A percentile compares a stretch with the other conserved stretches of the same genome.
These are phyloP conservation scores for Ganoderma lucidum DNA, from an alignment of 1,284 basidiomycete genomes.

Conservation along the genomic window DNA sequence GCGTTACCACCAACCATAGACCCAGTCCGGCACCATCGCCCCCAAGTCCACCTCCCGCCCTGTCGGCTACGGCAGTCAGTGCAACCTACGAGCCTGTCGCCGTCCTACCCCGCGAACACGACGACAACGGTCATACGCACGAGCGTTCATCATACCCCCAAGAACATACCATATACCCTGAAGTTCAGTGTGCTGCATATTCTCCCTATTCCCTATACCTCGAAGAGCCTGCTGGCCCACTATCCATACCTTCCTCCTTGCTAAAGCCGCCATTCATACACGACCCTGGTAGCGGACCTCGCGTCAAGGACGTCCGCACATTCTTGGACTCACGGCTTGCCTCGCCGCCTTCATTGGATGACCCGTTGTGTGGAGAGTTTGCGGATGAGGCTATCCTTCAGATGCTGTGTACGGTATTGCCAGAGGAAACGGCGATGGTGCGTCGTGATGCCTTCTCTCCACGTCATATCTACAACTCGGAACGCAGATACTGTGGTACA, in stretches of 20 bases:
- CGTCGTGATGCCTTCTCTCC: slow-evolving; percentile 32
- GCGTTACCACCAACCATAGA: not conserved
- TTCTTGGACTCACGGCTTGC: slow-evolving; percentile 74
- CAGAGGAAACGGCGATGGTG: slow-evolving; percentile 76
- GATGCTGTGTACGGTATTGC: slow-evolving; percentile 72
- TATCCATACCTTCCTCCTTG: slow-evolving; percentile 36
- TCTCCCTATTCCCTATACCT: slow-evolving; percentile 9
- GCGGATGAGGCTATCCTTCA: slow-evolving; percentile 74
- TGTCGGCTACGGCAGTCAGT: not conserved
- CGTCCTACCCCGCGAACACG: not conserved
- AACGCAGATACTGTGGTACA: slow-evolving; percentile 82
- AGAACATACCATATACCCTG: not conserved
- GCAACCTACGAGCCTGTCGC: not conserved
- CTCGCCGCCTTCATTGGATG: slow-evolving; percentile 64
- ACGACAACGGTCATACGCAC: not conserved
- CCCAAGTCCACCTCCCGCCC: slow-evolving; percentile 9
- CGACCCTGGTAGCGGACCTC: slow-evolving; percentile 79
- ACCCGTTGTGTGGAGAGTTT: slow-evolving; percentile 74
- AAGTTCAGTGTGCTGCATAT: not conserved
- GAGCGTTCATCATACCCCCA: not conserved
- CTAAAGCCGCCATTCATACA: slow-evolving; percentile 64
- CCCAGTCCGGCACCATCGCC: slow-evolving; percentile 13
- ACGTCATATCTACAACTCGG: not conserved
- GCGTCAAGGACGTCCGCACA: slow-evolving; percentile 64
- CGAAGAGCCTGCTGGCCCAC: slow-evolving; percentile 19